Conservation (phyloP, 305 asterid species). For the Fraxinus sp. region DNA sequence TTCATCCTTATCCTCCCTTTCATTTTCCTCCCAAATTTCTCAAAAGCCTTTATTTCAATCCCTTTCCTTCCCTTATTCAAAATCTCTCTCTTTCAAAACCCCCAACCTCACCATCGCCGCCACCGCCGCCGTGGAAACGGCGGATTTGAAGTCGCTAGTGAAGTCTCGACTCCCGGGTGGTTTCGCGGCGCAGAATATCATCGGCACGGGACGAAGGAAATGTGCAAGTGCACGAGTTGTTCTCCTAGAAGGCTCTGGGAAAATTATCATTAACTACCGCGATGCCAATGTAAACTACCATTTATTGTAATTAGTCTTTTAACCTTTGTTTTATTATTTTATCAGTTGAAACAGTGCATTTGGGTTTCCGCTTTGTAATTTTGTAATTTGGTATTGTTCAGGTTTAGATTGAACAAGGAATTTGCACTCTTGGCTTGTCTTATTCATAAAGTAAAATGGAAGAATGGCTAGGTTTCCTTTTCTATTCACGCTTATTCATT, state of each 20-base stretch:
- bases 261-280: conserved; percentile 72
- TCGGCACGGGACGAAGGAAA: conserved; percentile 87
- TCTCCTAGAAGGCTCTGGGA: conserved; percentile 84
- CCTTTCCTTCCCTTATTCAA: conserved; percentile 32
- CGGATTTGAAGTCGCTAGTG: conserved; percentile 56
- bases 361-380: background rate
- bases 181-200: conserved; percentile 76
- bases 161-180: conserved; percentile 89
- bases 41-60: conserved; percentile 35
- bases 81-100: conserved; percentile 35
- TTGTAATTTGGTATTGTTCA: background rate
- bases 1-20: conserved; percentile 70
- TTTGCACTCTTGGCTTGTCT: background rate
- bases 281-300: conserved; percentile 61
- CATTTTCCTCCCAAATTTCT: conserved; percentile 73
- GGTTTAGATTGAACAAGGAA: background rate
- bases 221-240: conserved; percentile 90
- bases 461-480: background rate
- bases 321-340: background rate
- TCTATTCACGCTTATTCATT: background rate
- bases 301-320: background rate
- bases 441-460: background rate
- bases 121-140: conserved; percentile 42
- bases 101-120: conserved; percentile 37
- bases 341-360: background rate